These are phyloP conservation scores for Colletotrichum chrysophilum DNA, from an alignment of 2,329 filamentous ascomycete genomes.

Conservation along the genomic window DNA sequence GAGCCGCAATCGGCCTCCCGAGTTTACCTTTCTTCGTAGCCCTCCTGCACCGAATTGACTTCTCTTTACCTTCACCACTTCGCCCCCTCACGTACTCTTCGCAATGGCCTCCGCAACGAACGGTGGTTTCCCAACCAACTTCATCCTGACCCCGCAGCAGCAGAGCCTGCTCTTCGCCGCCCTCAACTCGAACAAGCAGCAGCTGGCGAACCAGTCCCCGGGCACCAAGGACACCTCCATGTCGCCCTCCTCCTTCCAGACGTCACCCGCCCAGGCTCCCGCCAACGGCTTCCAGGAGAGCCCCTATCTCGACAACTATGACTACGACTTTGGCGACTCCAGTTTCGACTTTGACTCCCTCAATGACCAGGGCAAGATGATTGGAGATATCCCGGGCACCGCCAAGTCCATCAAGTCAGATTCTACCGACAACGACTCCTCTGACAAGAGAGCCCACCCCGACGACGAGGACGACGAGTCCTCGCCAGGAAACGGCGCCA, in stretches of 20 bases:
- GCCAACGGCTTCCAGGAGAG: slow-evolving; percentile 71
- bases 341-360: slow-evolving; percentile 76
- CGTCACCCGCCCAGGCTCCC: slow-evolving; percentile 51
- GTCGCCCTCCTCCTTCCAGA: slow-evolving; percentile 54
- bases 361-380: slow-evolving; percentile 66
- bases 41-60: slow-evolving; percentile 2
- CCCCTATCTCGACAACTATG: slow-evolving; percentile 80
- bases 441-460: slow-evolving; percentile 76
- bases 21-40: slow-evolving; percentile 1
- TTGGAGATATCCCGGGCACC: slow-evolving; percentile 74
- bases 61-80: neutral
- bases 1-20: slow-evolving; percentile 22
- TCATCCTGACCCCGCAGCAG: slow-evolving; percentile 77
- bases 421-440: slow-evolving; percentile 64
- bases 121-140: slow-evolving; percentile 53
- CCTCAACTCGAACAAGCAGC: slow-evolving; percentile 71
- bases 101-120: slow-evolving; percentile 57
- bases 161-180: slow-evolving; percentile 78
- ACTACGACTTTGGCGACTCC: slow-evolving; percentile 78
- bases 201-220: slow-evolving; percentile 38
- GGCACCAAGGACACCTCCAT: slow-evolving; percentile 45
- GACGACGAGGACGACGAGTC: slow-evolving; percentile 73
- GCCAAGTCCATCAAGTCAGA: slow-evolving; percentile 53
- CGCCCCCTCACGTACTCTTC: slow-evolving; percentile 15
- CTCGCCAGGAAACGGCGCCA: slow-evolving; percentile 52